phyloP scores from a whole-genome alignment of 352 stramenopile genomes.

The Blastocystis sp. region DNA sequence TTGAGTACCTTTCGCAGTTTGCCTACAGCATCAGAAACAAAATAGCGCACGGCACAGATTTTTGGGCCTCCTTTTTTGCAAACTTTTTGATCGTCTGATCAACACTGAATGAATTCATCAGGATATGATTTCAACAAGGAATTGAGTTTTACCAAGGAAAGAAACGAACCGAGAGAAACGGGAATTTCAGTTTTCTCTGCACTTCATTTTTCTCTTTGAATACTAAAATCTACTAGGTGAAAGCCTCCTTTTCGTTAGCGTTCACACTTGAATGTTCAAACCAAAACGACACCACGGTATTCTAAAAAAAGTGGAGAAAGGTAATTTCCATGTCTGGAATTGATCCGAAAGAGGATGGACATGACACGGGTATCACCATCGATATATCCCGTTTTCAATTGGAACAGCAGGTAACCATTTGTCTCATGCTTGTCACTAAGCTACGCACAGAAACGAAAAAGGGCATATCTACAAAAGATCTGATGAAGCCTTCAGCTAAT shows the following conservation, averaged over 20 bases:
- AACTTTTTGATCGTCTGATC: background rate
- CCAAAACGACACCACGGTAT: slow-evolving; percentile 19
- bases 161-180: background rate
- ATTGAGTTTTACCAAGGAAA: background rate
- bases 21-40: background rate
- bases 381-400: background rate
- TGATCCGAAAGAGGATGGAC: background rate
- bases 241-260: background rate
- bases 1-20: background rate
- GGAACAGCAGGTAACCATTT: background rate
- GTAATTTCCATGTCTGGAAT: background rate
- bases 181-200: background rate
- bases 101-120: slow-evolving; percentile 16
- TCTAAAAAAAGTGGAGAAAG: background rate
- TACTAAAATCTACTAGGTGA: background rate
- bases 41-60: background rate
- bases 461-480: background rate
- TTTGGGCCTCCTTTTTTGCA: background rate
- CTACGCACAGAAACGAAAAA: background rate
- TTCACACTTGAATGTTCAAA: slow-evolving; percentile 31
- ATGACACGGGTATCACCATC: background rate
- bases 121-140: background rate
- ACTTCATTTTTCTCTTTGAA: background rate
- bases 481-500: background rate
- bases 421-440: background rate